phyloP scores from a whole-genome alignment of 225 moss, liverwort and hornwort species.

The Polytrichum formosum region DNA sequence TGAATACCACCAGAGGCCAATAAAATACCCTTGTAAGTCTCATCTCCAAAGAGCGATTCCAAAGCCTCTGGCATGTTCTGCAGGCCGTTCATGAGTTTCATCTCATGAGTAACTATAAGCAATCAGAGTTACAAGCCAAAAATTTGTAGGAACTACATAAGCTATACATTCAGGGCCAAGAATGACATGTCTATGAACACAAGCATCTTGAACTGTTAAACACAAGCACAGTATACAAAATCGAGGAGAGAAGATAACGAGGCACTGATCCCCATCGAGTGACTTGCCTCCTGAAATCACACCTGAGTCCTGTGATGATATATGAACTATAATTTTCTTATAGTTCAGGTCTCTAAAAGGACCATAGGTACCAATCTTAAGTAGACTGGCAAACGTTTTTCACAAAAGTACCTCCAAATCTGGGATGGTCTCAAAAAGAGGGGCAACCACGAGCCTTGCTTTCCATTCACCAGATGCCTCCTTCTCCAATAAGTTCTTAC shows the following conservation, averaged over 20 bases:
- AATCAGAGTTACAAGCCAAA: too few species aligned
- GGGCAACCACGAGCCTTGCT: conserved; percentile 78
- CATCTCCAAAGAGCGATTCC: conserved; percentile 54
- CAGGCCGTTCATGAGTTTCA: conserved; percentile 20
- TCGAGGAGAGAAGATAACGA: too few species aligned
- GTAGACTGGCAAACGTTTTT: too few species aligned
- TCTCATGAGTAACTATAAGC: background rate
- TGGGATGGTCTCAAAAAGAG: conserved; percentile 96
- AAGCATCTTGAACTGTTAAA: too few species aligned
- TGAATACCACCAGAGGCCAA: conserved; percentile 86
- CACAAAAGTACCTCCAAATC: conserved; percentile 78
- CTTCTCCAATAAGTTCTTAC: conserved; percentile 66
- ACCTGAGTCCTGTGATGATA: too few species aligned
- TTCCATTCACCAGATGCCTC: conserved; percentile 68
- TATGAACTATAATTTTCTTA: too few species aligned
- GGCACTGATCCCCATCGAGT: background rate
- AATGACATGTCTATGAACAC: too few species aligned
- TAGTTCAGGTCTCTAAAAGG: too few species aligned
- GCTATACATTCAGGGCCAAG: too few species aligned
- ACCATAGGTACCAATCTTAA: too few species aligned
- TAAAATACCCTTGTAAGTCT: conserved; percentile 68
- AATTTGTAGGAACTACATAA: too few species aligned
- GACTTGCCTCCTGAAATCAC: background rate
- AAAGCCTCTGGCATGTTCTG: conserved; percentile 94
- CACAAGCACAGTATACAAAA: too few species aligned